Conservation (phyloP, 2,329 filamentous ascomycete genomes). For the Proliferodiscus dingleyae region DNA sequence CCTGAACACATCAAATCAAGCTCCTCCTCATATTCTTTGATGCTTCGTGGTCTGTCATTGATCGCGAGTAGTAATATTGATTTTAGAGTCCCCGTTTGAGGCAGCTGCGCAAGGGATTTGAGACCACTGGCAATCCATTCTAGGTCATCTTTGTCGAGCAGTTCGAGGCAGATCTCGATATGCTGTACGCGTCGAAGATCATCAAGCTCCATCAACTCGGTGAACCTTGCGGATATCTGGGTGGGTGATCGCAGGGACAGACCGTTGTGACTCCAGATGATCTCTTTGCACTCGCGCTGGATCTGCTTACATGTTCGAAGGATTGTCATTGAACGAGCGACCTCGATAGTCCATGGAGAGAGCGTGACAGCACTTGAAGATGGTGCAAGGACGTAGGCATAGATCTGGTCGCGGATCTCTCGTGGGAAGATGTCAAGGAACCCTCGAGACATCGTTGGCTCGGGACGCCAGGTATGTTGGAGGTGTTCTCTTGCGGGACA, state of each 20-base stretch:
- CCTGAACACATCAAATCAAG: constrained; percentile 22
- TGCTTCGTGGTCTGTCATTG: constrained; percentile 23
- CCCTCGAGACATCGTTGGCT: constrained; percentile 12
- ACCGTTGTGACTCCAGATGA: constrained; percentile 26
- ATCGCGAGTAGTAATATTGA: constrained; percentile 22
- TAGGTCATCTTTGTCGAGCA: constrained; percentile 29
- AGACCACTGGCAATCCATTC: constrained; percentile 23
- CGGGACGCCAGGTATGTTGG: background rate
- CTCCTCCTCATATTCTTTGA: constrained; percentile 26
- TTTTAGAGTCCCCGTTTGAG: constrained; percentile 12
- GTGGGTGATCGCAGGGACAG: constrained; percentile 18
- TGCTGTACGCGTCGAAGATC: constrained; percentile 15
- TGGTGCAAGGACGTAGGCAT: constrained; percentile 23
- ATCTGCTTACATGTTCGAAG: constrained; percentile 29
- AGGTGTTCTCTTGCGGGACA: background rate
- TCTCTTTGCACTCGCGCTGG: constrained; percentile 28
- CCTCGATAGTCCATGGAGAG: constrained; percentile 25
- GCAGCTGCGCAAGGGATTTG: constrained; percentile 15
- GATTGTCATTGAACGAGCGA: constrained; percentile 23
- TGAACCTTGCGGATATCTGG: constrained; percentile 18
- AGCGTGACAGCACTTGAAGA: constrained; percentile 20
- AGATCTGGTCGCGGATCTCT: constrained; percentile 30
- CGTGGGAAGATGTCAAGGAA: constrained; percentile 26
- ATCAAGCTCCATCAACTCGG: constrained; percentile 8
- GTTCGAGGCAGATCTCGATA: constrained; percentile 23